Evolutionary conservation across 2,329 filamentous ascomycete species (phyloP).

Genomic region (Monosporascus sp.): DNA sequence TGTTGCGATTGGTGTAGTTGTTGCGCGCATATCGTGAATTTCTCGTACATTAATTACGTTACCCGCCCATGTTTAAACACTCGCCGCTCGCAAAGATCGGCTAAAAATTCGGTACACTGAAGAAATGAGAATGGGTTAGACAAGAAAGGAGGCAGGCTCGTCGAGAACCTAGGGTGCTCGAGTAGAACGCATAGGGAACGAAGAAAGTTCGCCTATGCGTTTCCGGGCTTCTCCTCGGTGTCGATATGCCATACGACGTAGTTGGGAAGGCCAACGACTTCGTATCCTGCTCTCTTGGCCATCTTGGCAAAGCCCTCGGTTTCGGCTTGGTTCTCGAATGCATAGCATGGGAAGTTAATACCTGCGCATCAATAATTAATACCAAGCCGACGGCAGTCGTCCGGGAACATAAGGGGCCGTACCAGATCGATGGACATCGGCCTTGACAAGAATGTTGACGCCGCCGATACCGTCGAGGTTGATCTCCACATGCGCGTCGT

Average conservation of each 20-base stretch:
- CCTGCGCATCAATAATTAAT: conserved; percentile 45
- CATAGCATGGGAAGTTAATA: conserved; percentile 94
- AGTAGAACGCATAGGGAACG: conserved; percentile 1
- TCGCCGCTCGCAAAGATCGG: conserved; percentile 14
- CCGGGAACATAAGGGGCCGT: conserved; percentile 23
- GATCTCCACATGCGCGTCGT: conserved; percentile 88
- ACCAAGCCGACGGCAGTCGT: not conserved
- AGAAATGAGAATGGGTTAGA: conserved; percentile 18
- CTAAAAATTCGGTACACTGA: conserved; percentile 18
- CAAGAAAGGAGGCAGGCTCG: conserved; percentile 15
- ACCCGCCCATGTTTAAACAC: conserved; percentile 18
- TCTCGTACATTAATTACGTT: conserved; percentile 28
- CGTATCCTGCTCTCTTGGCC: conserved; percentile 92
- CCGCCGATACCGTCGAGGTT: conserved; percentile 93
- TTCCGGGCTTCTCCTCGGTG: conserved; percentile 89
- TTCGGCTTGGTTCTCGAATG: conserved; percentile 98
- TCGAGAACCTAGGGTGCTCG: not conserved
- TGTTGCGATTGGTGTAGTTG: conserved; percentile 17
- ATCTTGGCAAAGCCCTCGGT: conserved; percentile 99
- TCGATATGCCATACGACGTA: conserved; percentile 99
- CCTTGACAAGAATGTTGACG: conserved; percentile 96
- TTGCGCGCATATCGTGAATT: conserved; percentile 19
- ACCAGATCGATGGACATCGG: conserved; percentile 94
- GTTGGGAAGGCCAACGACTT: conserved; percentile 88
- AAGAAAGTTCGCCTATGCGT: conserved; percentile 39